Base-by-base conservation (phyloP, 495 filamentous ascomycete genomes). In the Aspergillus incahuasiensis region DNA sequence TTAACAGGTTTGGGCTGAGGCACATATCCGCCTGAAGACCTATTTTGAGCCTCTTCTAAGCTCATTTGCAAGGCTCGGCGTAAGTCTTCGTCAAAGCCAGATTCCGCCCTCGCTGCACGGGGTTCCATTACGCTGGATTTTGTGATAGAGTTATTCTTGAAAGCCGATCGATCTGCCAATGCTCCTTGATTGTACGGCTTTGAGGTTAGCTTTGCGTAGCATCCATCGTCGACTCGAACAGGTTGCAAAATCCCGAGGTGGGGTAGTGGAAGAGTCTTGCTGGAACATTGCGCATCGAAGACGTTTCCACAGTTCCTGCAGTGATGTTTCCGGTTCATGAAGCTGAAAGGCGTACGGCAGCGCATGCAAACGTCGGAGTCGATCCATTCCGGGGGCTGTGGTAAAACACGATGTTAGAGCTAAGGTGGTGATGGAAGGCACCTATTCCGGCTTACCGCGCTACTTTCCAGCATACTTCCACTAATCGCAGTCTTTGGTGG, bases 291-390 rank as follows among this genome's bases (percentile, higher is more conserved):
- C 51, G 89, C 88, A 64, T 95, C 92, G 67, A 97, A 98, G 51
- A 95, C 94, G 67, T 92, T 96, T 20, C 94, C 94, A 63, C 94
- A 98, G 65, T 98, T 98, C 42, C 94, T 84, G 63, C 94, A 98
- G 69, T 98, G 94, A 63, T 98, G 94, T 62, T 97, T 98, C 63
- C 94, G 84, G 68, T 98, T 98, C 55, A 91, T 97, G 65, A 97
- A 97, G 32, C 89, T 96, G 64, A 98, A 98, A 6, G 91, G 69
- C 20, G 92, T 96, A 55, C 94, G 84, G 63, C 94, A 98, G 68
- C 94, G 85, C 94, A 98, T 97, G 65, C 94, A 98, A 21, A 98
- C 94, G 62, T 98, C 94, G 1, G 92, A 96, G 70, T 98, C 95
- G 28, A 86, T 86, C 94, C 94, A 98, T 69, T 97, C 94, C 4